Base-by-base conservation (phyloP, 108 stramenopile genomes). In the Phaeodactylum tricornutum region DNA sequence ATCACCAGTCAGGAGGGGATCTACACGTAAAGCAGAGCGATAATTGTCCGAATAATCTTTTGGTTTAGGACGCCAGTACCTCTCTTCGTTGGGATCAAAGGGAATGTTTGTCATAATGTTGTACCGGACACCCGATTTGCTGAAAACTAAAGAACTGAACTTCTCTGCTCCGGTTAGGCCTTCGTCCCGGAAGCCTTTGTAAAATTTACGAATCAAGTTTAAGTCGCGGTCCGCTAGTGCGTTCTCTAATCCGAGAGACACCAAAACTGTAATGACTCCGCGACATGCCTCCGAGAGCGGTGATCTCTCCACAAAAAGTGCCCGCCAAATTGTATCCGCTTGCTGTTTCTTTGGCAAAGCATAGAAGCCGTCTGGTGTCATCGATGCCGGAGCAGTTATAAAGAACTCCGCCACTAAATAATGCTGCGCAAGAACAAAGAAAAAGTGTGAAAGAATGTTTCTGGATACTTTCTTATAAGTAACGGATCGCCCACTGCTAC, bases 81-180 rank as follows among this genome's bases (percentile, higher is more conserved):
- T 41, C 4, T 72, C 72, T 64, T 94, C 92, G 19, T 37, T 66
- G 26, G 66, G 37, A 34, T 86, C 88, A 49, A 95, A 95, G 15
- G 94, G 94, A 60, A 95, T 84, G 62, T 95, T 95, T 1, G 94
- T 95, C 90, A 92, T 92, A 29, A 95, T 69, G 8, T 84, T 81
- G 61, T 92, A 88, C 25, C 55, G 56, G 6, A 95, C 63, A 15
- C 88, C 79, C 3, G 86, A 69, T 15, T 51, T 57, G 4, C 21
- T 24, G 55, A 79, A 88, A 16, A 84, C 70, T 25, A 37, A 0
- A 42, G 81, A 61, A 27, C 48, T 53, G 65, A 83, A 89, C 2
- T 28, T 43, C 22, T 76, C 75, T 27, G 65, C 49, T 14, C 73
- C 83, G 15, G 38, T 59, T 27, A 61, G 20, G n/a, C 75, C 77